These are phyloP conservation scores for Tetradesmus lagerheimii DNA, from an alignment of 139 green algal genomes.

Conservation along the genomic window DNA sequence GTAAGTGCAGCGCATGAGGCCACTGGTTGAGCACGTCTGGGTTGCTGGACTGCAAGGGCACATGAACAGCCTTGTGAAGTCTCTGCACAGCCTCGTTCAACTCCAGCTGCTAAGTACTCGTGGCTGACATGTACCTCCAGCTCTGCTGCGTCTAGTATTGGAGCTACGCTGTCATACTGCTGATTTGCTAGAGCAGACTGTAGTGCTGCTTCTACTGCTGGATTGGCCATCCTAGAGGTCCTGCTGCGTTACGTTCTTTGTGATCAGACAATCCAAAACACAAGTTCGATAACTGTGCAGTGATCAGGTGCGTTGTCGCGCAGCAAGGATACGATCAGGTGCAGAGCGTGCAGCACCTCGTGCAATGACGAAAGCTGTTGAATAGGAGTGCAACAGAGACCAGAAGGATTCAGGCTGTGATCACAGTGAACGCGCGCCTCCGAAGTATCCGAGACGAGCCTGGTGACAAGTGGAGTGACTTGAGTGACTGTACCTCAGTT, in stretches of 20 bases:
- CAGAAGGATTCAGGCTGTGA: neutral
- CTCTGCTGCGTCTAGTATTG: conserved; percentile 51
- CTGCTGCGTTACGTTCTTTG: too few relatives aligned
- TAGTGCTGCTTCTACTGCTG: conserved; percentile 30
- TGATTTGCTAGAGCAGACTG: conserved; percentile 45
- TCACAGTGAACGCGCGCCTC: neutral
- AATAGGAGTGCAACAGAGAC: neutral
- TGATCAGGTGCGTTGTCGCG: neutral
- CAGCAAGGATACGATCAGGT: neutral
- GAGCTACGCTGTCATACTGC: conserved; percentile 43
- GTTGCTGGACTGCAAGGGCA: conserved; percentile 52
- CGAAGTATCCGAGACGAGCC: neutral
- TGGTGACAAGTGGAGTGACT: neutral
- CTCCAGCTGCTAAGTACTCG: neutral
- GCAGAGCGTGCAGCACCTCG: neutral
- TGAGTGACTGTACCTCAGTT: conserved; percentile 5
- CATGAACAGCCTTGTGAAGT: neutral
- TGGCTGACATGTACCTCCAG: conserved; percentile 37
- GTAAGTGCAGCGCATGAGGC: conserved; percentile 59
- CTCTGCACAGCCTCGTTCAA: neutral
- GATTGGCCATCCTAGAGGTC: neutral
- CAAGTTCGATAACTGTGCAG: neutral
- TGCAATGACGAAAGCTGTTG: neutral
- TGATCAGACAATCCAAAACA: neutral
- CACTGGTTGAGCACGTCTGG: conserved; percentile 56